A percentile compares a stretch with the other conserved stretches of the same genome.
Conservation (phyloP, 805 yeast genomes). For the Jamesozyma jinghongensis region DNA sequence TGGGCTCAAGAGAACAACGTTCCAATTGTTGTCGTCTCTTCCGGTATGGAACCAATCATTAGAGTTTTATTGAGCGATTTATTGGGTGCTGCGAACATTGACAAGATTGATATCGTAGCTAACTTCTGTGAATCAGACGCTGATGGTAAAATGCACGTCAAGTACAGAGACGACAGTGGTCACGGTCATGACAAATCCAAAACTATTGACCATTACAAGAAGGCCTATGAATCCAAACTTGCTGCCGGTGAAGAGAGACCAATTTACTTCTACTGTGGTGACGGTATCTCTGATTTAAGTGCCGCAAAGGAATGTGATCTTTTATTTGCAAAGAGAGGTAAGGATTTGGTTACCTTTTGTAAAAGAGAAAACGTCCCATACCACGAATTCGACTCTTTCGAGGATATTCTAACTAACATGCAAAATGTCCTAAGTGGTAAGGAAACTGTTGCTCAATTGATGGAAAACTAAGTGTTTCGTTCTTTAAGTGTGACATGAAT, state of each 20-base stretch:
- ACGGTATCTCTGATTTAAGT: constrained; percentile 89
- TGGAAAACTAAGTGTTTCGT: constrained; percentile 19
- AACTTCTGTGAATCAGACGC: constrained; percentile 56
- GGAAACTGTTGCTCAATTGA: constrained; percentile 25
- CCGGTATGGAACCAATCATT: constrained; percentile 93
- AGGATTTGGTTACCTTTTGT: constrained; percentile 82
- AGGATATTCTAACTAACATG: constrained; percentile 61
- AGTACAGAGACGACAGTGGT: constrained; percentile 72
- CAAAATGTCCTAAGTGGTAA: constrained; percentile 39
- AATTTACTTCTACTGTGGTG: constrained; percentile 85
- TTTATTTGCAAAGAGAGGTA: constrained; percentile 86
- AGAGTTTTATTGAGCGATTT: constrained; percentile 62
- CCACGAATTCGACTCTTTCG: constrained; percentile 68
- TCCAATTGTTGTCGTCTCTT: constrained; percentile 80
- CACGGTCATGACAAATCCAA: constrained; percentile 94
- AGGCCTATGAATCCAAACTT: constrained; percentile 23
- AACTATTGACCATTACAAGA: constrained; percentile 48
- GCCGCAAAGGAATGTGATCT: constrained; percentile 95
- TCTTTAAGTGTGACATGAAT: too few species aligned
- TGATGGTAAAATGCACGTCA: constrained; percentile 69
- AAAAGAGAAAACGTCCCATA: constrained; percentile 71
- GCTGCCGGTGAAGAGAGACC: constrained; percentile 40
- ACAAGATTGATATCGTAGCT: constrained; percentile 69
- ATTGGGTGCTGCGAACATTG: constrained; percentile 67
- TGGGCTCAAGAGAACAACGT: constrained; percentile 67